Conservation (phyloP, 495 filamentous ascomycete genomes). For the Halenospora varia region DNA sequence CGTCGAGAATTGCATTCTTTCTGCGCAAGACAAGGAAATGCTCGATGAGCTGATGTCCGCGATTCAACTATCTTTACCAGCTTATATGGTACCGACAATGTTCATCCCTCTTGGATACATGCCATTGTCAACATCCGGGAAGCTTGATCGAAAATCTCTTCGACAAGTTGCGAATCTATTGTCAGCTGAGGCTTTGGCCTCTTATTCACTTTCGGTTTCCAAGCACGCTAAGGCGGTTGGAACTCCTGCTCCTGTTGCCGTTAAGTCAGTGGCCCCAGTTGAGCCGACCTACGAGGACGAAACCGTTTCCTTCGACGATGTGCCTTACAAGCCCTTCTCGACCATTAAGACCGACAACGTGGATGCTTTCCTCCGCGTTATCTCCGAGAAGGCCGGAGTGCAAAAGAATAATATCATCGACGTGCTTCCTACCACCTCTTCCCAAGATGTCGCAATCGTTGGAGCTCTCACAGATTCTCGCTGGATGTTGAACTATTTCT, state of each 20-base stretch:
- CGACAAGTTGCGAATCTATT: background rate
- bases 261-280: no score
- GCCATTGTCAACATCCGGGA: background rate
- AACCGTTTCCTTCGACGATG: background rate
- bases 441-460: constrained; percentile 59
- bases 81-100: constrained; percentile 22
- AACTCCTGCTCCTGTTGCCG: no score
- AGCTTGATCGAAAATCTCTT: background rate
- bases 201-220: background rate
- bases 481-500: constrained; percentile 55
- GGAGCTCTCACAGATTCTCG: constrained; percentile 41
- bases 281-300: no score
- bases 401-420: constrained; percentile 28
- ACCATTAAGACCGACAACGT: constrained; percentile 33
- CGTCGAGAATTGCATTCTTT: no score
- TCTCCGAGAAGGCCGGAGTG: constrained; percentile 38
- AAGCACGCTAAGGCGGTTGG: no score
- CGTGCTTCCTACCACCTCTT: constrained; percentile 56
- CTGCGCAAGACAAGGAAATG: no score
- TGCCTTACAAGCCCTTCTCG: background rate
- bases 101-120: constrained; percentile 10
- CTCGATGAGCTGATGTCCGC: no score
- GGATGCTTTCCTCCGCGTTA: constrained; percentile 38
- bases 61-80: constrained; percentile 6
- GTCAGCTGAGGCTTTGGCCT: background rate